These are phyloP conservation scores for Nicotiana undulata DNA, from an alignment of 257 asterid genomes.

Conservation along the genomic window DNA sequence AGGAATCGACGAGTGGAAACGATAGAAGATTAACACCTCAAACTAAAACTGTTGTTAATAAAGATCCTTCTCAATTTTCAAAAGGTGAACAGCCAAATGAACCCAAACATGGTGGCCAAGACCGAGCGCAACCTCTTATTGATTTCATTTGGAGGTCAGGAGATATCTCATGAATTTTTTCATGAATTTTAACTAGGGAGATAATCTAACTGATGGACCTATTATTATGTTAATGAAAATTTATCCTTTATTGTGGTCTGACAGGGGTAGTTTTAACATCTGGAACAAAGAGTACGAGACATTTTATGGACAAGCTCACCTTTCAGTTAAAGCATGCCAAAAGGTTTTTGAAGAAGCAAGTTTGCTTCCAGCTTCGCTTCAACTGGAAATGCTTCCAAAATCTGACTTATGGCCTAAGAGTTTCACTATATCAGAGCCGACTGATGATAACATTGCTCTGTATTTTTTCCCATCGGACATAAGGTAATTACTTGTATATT, in stretches of 20 bases:
- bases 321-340: conserved; percentile 44
- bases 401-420: conserved; percentile 64
- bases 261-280: conserved; percentile 56
- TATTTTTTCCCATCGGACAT: conserved; percentile 54
- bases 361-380: conserved; percentile 39
- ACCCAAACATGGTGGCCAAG: conserved; percentile 1
- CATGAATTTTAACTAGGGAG: background rate
- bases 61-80: conserved; percentile 8
- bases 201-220: background rate
- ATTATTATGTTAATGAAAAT: conserved; percentile 1
- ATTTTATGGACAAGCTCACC: conserved; percentile 47
- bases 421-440: conserved; percentile 39
- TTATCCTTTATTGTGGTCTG: conserved; percentile 9
- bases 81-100: conserved; percentile 6
- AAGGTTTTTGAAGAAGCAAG: conserved; percentile 40
- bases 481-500: conserved; percentile 28
- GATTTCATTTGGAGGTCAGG: conserved; percentile 67
- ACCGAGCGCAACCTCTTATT: conserved; percentile 30
- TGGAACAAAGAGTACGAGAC: conserved; percentile 21
- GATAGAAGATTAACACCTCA: background rate
- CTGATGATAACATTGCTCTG: conserved; percentile 53
- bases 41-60: background rate
- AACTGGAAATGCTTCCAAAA: conserved; percentile 57
- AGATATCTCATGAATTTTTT: conserved; percentile 13
- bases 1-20: background rate